Percentiles rank a stretch among this genome's conserved stretches.
phyloP scores from a whole-genome alignment of 2,329 filamentous ascomycete genomes.

The Aspergillus tanneri region DNA sequence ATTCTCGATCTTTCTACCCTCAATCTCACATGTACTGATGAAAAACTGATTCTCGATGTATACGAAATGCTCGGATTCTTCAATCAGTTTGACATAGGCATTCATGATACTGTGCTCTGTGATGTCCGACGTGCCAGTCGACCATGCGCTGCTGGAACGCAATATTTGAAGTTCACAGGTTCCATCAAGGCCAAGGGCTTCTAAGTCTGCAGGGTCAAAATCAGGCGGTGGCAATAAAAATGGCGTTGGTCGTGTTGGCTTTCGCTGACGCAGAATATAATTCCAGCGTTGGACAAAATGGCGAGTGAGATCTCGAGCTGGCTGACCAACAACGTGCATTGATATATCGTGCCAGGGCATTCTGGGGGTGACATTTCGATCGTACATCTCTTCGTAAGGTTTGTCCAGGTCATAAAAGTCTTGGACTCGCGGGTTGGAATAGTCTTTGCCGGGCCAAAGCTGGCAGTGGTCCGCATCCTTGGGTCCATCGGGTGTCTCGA shows the following conservation, averaged over 20 bases:
- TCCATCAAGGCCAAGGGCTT: conserved; percentile 82
- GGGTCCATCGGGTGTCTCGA: conserved; percentile 72
- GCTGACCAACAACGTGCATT: conserved; percentile 97
- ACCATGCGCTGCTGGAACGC: conserved; percentile 88
- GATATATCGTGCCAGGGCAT: conserved; percentile 99
- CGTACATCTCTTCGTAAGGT: conserved; percentile 98
- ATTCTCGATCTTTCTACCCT: conserved; percentile 85
- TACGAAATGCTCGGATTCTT: conserved; percentile 92
- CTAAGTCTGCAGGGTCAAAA: conserved; percentile 79
- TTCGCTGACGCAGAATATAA: conserved; percentile 87
- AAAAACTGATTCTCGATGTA: conserved; percentile 99
- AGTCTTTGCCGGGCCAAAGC: conserved; percentile 96
- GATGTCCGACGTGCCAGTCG: conserved; percentile 76
- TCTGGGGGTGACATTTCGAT: conserved; percentile 78
- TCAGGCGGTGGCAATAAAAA: conserved; percentile 93
- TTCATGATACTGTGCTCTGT: conserved; percentile 94
- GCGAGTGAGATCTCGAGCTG: conserved; percentile 85
- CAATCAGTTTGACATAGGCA: conserved; percentile 91
- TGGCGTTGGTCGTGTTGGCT: conserved; percentile 88
- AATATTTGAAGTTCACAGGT: conserved; percentile 97
- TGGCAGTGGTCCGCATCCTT: conserved; percentile 92
- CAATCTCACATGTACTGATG: conserved; percentile 85
- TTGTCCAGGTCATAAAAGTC: conserved; percentile 93
- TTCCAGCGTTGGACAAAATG: conserved; percentile 99
- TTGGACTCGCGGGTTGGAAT: conserved; percentile 91